These are phyloP conservation scores for Solanum lignicaule DNA, from an alignment of 257 asterid species.

Conservation along the genomic window DNA sequence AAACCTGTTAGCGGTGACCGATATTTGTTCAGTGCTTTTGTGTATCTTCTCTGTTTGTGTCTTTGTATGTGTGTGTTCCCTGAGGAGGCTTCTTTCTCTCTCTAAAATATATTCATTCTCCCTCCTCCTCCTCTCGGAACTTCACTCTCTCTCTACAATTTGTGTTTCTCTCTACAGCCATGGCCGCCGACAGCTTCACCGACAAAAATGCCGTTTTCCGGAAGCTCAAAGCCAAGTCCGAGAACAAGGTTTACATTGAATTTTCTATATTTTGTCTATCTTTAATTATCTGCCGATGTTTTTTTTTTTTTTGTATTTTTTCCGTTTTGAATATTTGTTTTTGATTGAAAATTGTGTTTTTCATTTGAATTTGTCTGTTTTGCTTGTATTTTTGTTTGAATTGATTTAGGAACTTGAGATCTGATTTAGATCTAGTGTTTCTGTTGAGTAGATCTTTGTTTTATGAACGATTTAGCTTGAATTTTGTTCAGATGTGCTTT, in stretches of 20 bases:
- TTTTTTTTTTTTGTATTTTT: background rate
- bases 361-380: background rate
- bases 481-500: slow-evolving; percentile 68
- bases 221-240: slow-evolving; percentile 80
- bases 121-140: slow-evolving; percentile 1
- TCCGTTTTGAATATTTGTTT: background rate
- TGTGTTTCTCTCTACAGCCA: slow-evolving; percentile 3
- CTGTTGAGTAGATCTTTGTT: background rate
- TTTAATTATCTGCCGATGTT: background rate
- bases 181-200: slow-evolving; percentile 70
- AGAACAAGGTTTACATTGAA: slow-evolving; percentile 53
- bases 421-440: slow-evolving; percentile 26
- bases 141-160: background rate
- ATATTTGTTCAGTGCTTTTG: background rate
- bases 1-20: background rate
- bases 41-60: background rate
- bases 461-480: background rate
- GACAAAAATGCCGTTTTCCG: slow-evolving; percentile 80
- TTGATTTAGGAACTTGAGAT: slow-evolving; percentile 31
- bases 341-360: background rate
- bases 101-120: background rate
- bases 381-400: background rate
- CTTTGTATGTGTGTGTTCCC: background rate
- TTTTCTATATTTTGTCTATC: background rate
- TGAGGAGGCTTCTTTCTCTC: slow-evolving; percentile 21